Percentiles rank a stretch among this genome's conserved stretches.
phyloP scores from a whole-genome alignment of 202 grass and related monocot species.

The Setaria viridis region DNA sequence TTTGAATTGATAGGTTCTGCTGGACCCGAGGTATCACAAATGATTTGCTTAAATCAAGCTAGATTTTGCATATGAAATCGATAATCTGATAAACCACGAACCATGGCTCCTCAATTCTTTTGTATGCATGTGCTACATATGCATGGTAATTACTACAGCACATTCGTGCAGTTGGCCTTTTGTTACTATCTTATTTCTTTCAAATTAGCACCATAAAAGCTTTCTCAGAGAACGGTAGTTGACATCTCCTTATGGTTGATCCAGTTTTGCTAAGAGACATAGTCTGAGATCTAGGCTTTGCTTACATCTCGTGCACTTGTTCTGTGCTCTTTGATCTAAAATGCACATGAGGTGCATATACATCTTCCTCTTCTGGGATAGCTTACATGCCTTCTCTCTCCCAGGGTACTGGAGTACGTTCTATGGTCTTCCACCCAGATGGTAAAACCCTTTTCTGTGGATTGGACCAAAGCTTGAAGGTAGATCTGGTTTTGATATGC shows the following conservation, averaged over 20 bases:
- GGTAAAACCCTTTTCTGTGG: slow-evolving; percentile 95
- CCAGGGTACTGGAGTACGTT: slow-evolving; percentile 67
- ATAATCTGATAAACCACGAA: slow-evolving; percentile 24
- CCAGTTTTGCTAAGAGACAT: slow-evolving; percentile 6
- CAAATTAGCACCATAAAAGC: slow-evolving; percentile 14
- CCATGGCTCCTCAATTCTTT: background rate
- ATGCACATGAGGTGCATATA: background rate
- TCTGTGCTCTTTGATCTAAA: slow-evolving; percentile 23
- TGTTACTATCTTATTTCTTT: background rate
- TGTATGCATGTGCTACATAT: slow-evolving; percentile 4
- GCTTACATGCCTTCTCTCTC: slow-evolving; percentile 10
- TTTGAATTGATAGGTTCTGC: slow-evolving; percentile 99
- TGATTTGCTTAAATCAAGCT: slow-evolving; percentile 19
- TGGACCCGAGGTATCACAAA: slow-evolving; percentile 76
- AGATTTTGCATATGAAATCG: background rate
- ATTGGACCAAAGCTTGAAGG: slow-evolving; percentile 82
- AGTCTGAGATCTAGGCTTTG: slow-evolving; percentile 27
- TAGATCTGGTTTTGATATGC: slow-evolving; percentile 40
- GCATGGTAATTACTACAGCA: background rate
- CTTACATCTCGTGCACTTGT: background rate
- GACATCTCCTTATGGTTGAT: slow-evolving; percentile 22
- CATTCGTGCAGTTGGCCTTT: background rate
- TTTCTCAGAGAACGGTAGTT: background rate
- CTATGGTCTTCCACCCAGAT: slow-evolving; percentile 96
- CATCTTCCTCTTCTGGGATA: slow-evolving; percentile 19